Percentiles rank a stretch among this genome's conserved stretches.
phyloP scores from a whole-genome alignment of 2,329 filamentous ascomycete species.

The Aaosphaeria pasadenensis region DNA sequence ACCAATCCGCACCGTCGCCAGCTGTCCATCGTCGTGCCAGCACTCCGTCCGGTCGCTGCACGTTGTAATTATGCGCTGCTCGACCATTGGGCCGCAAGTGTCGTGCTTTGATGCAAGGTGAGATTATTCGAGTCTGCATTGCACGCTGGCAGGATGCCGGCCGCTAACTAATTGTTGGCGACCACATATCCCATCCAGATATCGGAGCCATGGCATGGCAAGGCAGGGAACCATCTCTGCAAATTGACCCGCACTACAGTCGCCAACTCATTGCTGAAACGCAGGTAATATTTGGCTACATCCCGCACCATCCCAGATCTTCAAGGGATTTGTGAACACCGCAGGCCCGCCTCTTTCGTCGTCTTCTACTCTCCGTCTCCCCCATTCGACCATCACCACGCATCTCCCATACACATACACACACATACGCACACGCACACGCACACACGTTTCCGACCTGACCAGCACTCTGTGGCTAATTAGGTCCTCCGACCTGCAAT shows the following conservation, averaged over 20 bases:
- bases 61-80: constrained; percentile 29
- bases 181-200: constrained; percentile 30
- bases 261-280: constrained; percentile 35
- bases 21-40: constrained; percentile 31
- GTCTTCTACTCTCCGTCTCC: constrained; percentile 20
- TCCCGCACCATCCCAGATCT: constrained; percentile 23
- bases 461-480: constrained; percentile 34
- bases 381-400: constrained; percentile 23
- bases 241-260: constrained; percentile 33
- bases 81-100: constrained; percentile 27
- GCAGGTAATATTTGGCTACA: constrained; percentile 36
- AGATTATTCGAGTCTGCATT: constrained; percentile 33
- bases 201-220: constrained; percentile 28
- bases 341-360: constrained; percentile 28
- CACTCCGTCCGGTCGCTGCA: constrained; percentile 28
- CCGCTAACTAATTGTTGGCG: constrained; percentile 37
- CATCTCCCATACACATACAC: too few species aligned
- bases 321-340: constrained; percentile 33
- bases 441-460: constrained; percentile 24
- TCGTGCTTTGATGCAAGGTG: constrained; percentile 31
- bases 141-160: constrained; percentile 18
- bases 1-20: constrained; percentile 27
- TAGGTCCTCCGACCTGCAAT: constrained; percentile 30
- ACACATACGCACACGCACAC: constrained; percentile 2
- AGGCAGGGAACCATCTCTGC: constrained; percentile 29